These are phyloP conservation scores for Alternaria brassicicola DNA, from an alignment of 2,329 filamentous ascomycete genomes.

Conservation along the genomic window DNA sequence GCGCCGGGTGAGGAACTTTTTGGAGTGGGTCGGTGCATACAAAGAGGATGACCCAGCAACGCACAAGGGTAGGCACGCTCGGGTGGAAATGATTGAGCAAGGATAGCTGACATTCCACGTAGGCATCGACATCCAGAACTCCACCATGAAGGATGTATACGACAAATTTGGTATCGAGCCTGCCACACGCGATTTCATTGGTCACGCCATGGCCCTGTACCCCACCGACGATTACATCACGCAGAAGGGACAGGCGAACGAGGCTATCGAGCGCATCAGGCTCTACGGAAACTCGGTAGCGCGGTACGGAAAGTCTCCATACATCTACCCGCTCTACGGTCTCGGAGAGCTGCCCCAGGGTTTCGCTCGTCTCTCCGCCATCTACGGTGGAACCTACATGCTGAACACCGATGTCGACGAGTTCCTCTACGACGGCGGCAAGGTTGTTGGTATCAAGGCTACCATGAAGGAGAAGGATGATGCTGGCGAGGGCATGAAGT, in stretches of 20 bases:
- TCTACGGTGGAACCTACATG: constrained; percentile 99
- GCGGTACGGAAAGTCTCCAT: constrained; percentile 96
- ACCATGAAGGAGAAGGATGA: constrained; percentile 91
- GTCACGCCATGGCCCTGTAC: constrained; percentile 97
- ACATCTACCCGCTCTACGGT: constrained; percentile 98
- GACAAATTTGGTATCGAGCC: constrained; percentile 95
- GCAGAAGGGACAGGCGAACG: constrained; percentile 73
- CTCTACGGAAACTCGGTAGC: constrained; percentile 98
- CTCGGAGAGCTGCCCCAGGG: constrained; percentile 96
- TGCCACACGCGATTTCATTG: constrained; percentile 91
- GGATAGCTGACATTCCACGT: not conserved
- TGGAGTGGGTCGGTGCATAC: constrained; percentile 92
- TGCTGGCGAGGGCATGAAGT: constrained; percentile 77
- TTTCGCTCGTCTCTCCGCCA: constrained; percentile 94
- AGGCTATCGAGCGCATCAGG: constrained; percentile 88
- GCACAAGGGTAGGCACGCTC: constrained; percentile 76
- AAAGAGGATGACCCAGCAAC: constrained; percentile 79
- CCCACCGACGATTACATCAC: constrained; percentile 86
- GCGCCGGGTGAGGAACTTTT: constrained; percentile 92
- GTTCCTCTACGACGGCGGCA: constrained; percentile 80
- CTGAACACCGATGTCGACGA: constrained; percentile 95
- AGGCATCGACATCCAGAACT: constrained; percentile 77
- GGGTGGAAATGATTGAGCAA: not conserved
- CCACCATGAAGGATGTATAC: constrained; percentile 97
- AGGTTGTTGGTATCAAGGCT: constrained; percentile 94